Percentiles rank a stretch among this genome's conserved stretches.
These are phyloP conservation scores for Xerocomus amazonicus DNA, from an alignment of 1,284 basidiomycete genomes.

Conservation along the genomic window DNA sequence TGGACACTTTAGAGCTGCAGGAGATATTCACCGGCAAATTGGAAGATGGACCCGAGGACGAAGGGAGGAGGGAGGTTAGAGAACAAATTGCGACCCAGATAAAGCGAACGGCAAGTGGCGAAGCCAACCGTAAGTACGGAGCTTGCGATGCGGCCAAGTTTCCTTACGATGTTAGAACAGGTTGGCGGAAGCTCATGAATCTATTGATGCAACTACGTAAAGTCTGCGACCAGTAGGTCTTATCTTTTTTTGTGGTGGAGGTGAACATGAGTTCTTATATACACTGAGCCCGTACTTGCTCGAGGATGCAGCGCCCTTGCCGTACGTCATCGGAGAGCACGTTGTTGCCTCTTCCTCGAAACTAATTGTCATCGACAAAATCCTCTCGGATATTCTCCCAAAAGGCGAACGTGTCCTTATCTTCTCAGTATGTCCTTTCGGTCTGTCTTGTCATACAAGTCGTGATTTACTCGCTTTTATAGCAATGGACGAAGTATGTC, in stretches of 20 bases:
- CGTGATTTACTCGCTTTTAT: slow-evolving; percentile 3
- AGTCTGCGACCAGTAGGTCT: slow-evolving; percentile 52
- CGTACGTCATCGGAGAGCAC: slow-evolving; percentile 53
- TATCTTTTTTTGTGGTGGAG: neutral
- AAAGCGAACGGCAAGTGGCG: slow-evolving; percentile 28
- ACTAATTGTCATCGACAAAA: slow-evolving; percentile 75
- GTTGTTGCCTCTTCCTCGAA: slow-evolving; percentile 61
- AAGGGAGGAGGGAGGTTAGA: slow-evolving; percentile 41
- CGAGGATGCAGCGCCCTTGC: slow-evolving; percentile 46
- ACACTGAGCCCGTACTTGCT: slow-evolving; percentile 50
- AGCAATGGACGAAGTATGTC: slow-evolving; percentile 54
- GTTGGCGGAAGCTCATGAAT: slow-evolving; percentile 56
- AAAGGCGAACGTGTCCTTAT: slow-evolving; percentile 82
- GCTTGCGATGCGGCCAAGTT: neutral
- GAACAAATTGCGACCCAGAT: slow-evolving; percentile 39
- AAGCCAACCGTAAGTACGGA: slow-evolving; percentile 32
- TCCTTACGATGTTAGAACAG: slow-evolving; percentile 26
- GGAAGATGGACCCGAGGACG: slow-evolving; percentile 30
- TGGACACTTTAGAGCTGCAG: slow-evolving; percentile 46
- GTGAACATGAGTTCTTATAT: neutral
- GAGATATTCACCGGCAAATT: slow-evolving; percentile 44
- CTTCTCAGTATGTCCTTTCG: slow-evolving; percentile 63
- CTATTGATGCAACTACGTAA: slow-evolving; percentile 56
- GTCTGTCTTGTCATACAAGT: neutral
- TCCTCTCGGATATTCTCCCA: slow-evolving; percentile 71